Percentiles rank a stretch among this genome's conserved stretches.
These are phyloP conservation scores for Mycena alexandri DNA, from an alignment of 768 basidiomycete genomes.

Conservation along the genomic window DNA sequence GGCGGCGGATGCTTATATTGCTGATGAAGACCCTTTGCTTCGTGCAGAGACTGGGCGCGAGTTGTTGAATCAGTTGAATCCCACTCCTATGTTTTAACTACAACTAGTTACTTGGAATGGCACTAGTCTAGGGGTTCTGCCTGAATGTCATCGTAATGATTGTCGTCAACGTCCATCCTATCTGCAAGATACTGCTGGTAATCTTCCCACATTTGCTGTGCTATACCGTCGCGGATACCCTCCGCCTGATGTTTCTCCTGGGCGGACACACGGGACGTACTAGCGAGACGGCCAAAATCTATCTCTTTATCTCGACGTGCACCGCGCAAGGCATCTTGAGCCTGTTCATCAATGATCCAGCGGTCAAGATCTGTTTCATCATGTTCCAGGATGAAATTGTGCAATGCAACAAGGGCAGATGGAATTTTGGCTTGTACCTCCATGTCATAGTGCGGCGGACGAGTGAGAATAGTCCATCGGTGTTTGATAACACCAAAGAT, in stretches of 20 bases:
- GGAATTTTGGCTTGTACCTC: conserved; percentile 42
- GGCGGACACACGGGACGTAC: not conserved
- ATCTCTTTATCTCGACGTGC: not conserved
- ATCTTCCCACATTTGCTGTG: conserved; percentile 16
- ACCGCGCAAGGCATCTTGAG: conserved; percentile 30
- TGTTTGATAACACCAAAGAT: conserved; percentile 26
- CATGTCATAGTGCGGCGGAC: conserved; percentile 40
- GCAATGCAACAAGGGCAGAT: conserved; percentile 40
- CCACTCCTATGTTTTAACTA: no score
- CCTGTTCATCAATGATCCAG: conserved; percentile 40
- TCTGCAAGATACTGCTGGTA: conserved; percentile 20
- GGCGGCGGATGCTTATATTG: conserved; percentile 1
- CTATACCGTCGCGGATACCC: conserved; percentile 38
- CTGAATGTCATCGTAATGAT: no score
- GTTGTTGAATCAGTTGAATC: no score
- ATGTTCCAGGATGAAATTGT: conserved; percentile 47
- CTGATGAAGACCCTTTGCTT: not conserved
- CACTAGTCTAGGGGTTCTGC: no score
- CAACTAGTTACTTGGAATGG: no score
- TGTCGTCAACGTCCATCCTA: conserved; percentile 16
- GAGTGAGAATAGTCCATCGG: conserved; percentile 36
- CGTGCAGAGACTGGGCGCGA: no score
- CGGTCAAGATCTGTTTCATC: conserved; percentile 41
- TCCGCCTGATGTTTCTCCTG: conserved; percentile 29
- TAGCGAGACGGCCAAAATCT: conserved; percentile 23